Base-by-base conservation (phyloP, 306 rosid species). In the Lotus japonicus region DNA sequence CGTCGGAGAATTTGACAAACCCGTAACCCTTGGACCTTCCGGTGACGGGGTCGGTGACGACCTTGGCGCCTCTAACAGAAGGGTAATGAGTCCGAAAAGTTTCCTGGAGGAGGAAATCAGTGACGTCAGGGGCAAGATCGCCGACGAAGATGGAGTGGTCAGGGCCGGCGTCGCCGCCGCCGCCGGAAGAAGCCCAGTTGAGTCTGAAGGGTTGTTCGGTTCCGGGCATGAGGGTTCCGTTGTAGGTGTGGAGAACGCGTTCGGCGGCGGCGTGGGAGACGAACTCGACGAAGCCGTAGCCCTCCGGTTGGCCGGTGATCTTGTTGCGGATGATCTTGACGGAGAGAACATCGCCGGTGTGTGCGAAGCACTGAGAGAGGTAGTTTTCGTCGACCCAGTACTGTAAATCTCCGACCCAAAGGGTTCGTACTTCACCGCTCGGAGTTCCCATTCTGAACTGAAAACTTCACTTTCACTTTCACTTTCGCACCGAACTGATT, bases 131-230 rank as follows among this genome's bases (percentile, higher is more conserved):
- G 4, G 97, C 96, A 36, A 92, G 83, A 75, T 92, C 96, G 49
- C 97, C 96, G 8, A 92, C 95, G 63, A 92, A 92, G 64, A 92
- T 89, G 21, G 97, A 87, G 75, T 92, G 97, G 64, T 92, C 98
- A 35, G 95, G 97, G 10, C 86, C 94, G 13, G 95, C 72, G 21
- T 89, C 96, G 17, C 95, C 96, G 73, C 95, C 96, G 73, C 95
- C 96, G 73, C 95, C 96, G 75, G 85, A 92, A 45, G 96, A 92
- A 11, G 97, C 97, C 97, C 97, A 92, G 51, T 92, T 92, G 18
- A 89, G 76, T 39, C 97, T 72, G 85, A 87, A 92, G 9, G 88
- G 84, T 55, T 74, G 97, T 48, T 92, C 97, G 0, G 95, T 89
- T 35, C 90, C 95, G 7, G 97, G 97, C 97, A 92, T 92, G 38